Evolutionary conservation across 345 rosid species (phyloP).

Genomic region (Corchorus capsularis): DNA sequence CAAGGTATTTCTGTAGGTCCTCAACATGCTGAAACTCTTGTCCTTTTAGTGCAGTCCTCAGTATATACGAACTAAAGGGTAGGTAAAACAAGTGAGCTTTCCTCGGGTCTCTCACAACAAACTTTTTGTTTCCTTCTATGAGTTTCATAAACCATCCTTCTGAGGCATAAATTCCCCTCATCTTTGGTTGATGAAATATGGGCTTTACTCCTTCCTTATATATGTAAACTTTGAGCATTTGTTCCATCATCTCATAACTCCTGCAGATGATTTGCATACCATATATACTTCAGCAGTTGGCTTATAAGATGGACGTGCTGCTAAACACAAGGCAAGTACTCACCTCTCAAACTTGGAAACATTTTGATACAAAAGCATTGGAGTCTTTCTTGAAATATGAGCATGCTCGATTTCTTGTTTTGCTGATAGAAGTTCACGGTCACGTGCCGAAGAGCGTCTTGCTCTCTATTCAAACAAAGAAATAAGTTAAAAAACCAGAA

Average conservation of each 20-base stretch:
- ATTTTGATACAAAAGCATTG: slow-evolving; percentile 62
- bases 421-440: slow-evolving; percentile 60
- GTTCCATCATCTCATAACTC: slow-evolving; percentile 87
- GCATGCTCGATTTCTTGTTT: slow-evolving; percentile 61
- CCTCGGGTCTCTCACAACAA: slow-evolving; percentile 67
- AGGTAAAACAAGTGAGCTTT: slow-evolving; percentile 90
- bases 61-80: slow-evolving; percentile 64
- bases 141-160: slow-evolving; percentile 73
- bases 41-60: slow-evolving; percentile 49
- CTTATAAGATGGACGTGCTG: background rate
- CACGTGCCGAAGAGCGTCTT: slow-evolving; percentile 52
- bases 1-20: slow-evolving; percentile 51
- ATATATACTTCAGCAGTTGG: slow-evolving; percentile 14
- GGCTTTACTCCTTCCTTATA: slow-evolving; percentile 78
- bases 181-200: slow-evolving; percentile 65
- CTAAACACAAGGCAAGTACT: background rate
- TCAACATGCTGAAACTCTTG: slow-evolving; percentile 32
- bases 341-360: slow-evolving; percentile 71
- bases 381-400: slow-evolving; percentile 31
- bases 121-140: slow-evolving; percentile 73
- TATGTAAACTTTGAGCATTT: slow-evolving; percentile 65
- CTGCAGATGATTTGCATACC: slow-evolving; percentile 37
- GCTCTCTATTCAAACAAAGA: slow-evolving; percentile 49
- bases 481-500: slow-evolving; percentile 19
- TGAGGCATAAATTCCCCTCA: slow-evolving; percentile 85